Base-by-base conservation (phyloP, 83 land plant species). In the Diphasiastrum complanatum region DNA sequence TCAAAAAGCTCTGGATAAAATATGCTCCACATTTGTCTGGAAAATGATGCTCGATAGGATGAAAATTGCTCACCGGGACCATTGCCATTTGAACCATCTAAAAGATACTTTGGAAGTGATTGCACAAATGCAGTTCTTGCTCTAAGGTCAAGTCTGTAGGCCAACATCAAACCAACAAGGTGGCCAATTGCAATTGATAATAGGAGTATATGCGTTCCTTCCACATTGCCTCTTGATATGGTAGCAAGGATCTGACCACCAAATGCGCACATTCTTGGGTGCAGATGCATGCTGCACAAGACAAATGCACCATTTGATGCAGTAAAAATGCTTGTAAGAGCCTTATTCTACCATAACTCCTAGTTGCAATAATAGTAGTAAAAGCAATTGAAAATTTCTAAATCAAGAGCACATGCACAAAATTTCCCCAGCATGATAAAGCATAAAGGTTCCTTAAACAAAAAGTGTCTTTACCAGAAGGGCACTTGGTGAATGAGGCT, bases 401-500 rank as follows among this genome's bases (percentile, higher is more conserved):
- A 6, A 29, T 14, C 18, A 25, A 11, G 56, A 32, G 24, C 16
- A 20, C n/a, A 14, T 1, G 34, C 3, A 14, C 11, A 12, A 37
- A 3, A 37, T 22, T 16, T 14, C 14, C 32, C 28, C 26, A 18
- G 45, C 45, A 41, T 36, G 4, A 54, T 8, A 37, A 61, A 2
- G 23, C 10, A 65, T 57, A 54, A 61, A 51, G 5, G 19, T 18
- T 32, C 27, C 16, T 11, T 3, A 40, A 4, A n/a, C 25, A n/a
- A 22, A 18, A 0, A 14, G n/a, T 14, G 12, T 32, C 30, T 47
- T 63, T 68, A 70, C 73, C 69, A 51, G 45, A 70, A 70, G 14
- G 73, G 73, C 12, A 49, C 59, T 5, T 45, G 73, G 46, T 70
- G 40, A 11, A 70, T 23, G 32, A 70, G 19, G 24, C 73, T 70